These are phyloP conservation scores for Blastomyces parvus DNA, from an alignment of 2,329 filamentous ascomycete species.

Conservation along the genomic window DNA sequence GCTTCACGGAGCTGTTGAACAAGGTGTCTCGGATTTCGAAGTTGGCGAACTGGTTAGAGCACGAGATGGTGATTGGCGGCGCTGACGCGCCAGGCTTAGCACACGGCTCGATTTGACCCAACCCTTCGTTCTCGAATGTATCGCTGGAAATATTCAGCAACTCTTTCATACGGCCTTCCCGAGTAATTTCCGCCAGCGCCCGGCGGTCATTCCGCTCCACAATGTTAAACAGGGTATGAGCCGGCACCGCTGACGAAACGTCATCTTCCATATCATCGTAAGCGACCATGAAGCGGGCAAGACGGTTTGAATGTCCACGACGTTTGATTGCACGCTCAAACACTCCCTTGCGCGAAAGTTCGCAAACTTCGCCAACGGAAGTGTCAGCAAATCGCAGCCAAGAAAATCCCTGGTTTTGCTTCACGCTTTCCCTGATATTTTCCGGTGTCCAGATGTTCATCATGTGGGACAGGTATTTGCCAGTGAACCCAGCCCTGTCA, in stretches of 20 bases:
- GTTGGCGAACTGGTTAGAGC: slow-evolving; percentile 55
- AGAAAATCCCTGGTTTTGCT: slow-evolving; percentile 58
- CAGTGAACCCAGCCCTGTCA: slow-evolving; percentile 64
- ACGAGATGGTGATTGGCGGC: slow-evolving; percentile 73
- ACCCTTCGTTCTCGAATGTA: slow-evolving; percentile 58
- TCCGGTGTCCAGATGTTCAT: slow-evolving; percentile 87
- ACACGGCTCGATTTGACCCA: slow-evolving; percentile 71
- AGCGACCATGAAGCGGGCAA: slow-evolving; percentile 56
- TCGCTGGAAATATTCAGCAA: slow-evolving; percentile 69
- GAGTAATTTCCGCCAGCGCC: slow-evolving; percentile 59
- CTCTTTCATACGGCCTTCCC: slow-evolving; percentile 60
- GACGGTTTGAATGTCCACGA: slow-evolving; percentile 42
- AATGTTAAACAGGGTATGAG: slow-evolving; percentile 73
- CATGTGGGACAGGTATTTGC: slow-evolving; percentile 65
- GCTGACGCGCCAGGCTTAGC: slow-evolving; percentile 69
- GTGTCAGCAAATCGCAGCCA: slow-evolving; percentile 81
- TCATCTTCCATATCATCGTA: slow-evolving; percentile 56
- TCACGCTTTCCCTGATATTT: slow-evolving; percentile 57
- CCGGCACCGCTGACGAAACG: slow-evolving; percentile 53
- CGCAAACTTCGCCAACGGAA: slow-evolving; percentile 62
- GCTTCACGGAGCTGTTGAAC: slow-evolving; percentile 70
- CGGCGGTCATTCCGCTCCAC: slow-evolving; percentile 57
- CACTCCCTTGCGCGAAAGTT: slow-evolving; percentile 57
- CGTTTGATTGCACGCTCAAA: slow-evolving; percentile 64
- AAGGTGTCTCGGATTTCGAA: slow-evolving; percentile 59